phyloP scores from a whole-genome alignment of 495 filamentous ascomycete species.

The Penicillium salamii region DNA sequence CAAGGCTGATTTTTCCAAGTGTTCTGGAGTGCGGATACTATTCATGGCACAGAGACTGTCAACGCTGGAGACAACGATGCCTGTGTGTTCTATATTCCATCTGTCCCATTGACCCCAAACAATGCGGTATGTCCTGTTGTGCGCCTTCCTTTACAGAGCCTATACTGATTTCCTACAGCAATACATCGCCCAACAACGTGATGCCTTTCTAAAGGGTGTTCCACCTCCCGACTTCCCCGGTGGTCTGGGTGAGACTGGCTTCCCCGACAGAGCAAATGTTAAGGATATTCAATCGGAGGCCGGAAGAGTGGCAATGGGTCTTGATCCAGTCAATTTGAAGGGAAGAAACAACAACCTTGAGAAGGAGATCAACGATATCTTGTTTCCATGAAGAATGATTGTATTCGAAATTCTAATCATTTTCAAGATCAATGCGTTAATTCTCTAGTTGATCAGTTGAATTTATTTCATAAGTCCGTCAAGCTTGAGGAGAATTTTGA shows the following conservation, averaged over 20 bases:
- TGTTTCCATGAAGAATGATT: too few species aligned
- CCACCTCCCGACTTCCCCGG: constrained; percentile 75
- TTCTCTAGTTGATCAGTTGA: too few species aligned
- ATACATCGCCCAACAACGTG: constrained; percentile 59
- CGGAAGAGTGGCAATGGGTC: constrained; percentile 4
- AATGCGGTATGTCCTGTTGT: too few species aligned
- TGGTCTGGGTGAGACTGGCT: constrained; percentile 22
- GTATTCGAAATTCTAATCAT: too few species aligned
- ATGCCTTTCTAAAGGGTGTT: constrained; percentile 36
- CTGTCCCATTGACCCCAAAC: constrained; percentile 62
- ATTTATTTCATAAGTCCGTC: too few species aligned
- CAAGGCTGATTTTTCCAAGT: neutral
- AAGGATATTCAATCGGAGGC: constrained; percentile 4
- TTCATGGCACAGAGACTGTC: constrained; percentile 59
- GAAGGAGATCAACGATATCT: too few species aligned
- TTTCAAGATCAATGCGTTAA: too few species aligned
- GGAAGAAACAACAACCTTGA: too few species aligned
- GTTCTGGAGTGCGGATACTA: constrained; percentile 14
- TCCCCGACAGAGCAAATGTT: constrained; percentile 1
- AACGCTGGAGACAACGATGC: constrained; percentile 63
- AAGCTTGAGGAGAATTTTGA: too few species aligned
- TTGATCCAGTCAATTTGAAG: too few species aligned
- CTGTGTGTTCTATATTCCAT: constrained; percentile 74
- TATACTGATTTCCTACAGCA: constrained; percentile 7
- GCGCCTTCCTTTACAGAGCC: too few species aligned